A percentile compares a stretch with the other conserved stretches of the same genome.
phyloP scores from a whole-genome alignment of 2,329 filamentous ascomycete genomes.

The Eutypa lata region DNA sequence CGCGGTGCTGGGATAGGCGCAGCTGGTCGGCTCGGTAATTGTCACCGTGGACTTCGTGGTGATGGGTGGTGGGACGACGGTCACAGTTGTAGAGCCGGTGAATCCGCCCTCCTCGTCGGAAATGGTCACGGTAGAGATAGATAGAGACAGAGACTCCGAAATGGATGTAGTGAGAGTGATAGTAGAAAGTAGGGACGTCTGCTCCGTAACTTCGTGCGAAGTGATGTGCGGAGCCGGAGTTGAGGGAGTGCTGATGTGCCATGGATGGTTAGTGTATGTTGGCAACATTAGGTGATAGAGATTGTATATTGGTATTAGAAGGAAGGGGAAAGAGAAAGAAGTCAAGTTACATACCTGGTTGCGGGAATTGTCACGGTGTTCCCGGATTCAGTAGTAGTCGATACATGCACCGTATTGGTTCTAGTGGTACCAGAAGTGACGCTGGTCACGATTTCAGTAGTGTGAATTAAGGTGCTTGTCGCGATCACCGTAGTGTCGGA shows the following conservation, averaged over 20 bases:
- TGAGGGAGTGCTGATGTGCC: neutral
- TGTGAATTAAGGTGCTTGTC: slow-evolving; percentile 1
- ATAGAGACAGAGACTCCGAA: neutral
- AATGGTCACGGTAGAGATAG: neutral
- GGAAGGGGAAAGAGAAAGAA: neutral
- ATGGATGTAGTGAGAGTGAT: slow-evolving; percentile 9
- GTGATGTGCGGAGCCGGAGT: neutral
- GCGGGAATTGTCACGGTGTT: neutral
- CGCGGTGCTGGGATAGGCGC: neutral
- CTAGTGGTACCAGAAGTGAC: no score
- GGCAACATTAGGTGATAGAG: no score
- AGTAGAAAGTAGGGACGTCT: neutral
- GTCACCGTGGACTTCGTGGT: slow-evolving; percentile 6
- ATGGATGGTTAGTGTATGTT: neutral
- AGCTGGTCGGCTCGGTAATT: neutral
- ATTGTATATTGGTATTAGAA: no score
- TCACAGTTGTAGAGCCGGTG: slow-evolving; percentile 11
- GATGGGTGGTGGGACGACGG: slow-evolving; percentile 9
- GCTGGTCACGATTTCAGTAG: neutral
- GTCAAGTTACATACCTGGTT: neutral
- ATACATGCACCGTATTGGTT: no score
- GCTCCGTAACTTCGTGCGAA: neutral
- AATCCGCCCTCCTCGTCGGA: neutral
- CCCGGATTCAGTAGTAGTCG: neutral
- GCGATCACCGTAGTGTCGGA: neutral